Evolutionary conservation across 768 basidiomycete species (phyloP).

Genomic region (Auriscalpium vulgare): DNA sequence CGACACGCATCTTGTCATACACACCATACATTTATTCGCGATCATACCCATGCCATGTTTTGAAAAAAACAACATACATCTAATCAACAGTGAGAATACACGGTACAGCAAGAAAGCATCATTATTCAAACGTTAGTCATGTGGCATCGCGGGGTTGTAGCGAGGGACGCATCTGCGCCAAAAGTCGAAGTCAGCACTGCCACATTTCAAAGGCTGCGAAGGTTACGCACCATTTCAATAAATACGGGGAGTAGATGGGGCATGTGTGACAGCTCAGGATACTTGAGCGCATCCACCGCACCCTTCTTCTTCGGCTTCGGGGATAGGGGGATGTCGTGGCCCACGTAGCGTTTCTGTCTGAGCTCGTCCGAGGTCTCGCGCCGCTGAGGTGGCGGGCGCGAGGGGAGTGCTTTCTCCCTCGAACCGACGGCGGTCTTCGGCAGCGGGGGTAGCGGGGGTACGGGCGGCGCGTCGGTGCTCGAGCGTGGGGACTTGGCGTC

Average conservation of each 20-base stretch:
- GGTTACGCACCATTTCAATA: slow-evolving; percentile 72
- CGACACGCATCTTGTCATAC: background rate
- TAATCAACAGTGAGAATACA: too few relatives aligned
- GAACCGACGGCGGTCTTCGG: slow-evolving; percentile 22
- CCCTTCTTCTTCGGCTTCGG: slow-evolving; percentile 32
- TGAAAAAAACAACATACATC: background rate
- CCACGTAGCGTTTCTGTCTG: slow-evolving; percentile 1
- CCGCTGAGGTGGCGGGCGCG: slow-evolving; percentile 16
- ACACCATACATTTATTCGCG: background rate
- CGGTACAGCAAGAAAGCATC: too few relatives aligned
- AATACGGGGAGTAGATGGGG: slow-evolving; percentile 84
- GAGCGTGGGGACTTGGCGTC: slow-evolving; percentile 8
- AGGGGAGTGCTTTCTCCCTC: slow-evolving; percentile 36
- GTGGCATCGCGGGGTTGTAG: slow-evolving; percentile 1
- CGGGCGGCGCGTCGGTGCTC: slow-evolving; percentile 31
- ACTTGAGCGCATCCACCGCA: slow-evolving; percentile 37
- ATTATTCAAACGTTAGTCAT: too few relatives aligned
- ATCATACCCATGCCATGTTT: background rate
- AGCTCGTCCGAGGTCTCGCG: background rate
- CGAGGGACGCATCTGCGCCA: slow-evolving; percentile 9
- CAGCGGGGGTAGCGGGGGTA: slow-evolving; percentile 20
- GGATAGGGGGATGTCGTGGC: slow-evolving; percentile 2
- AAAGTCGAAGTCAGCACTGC: background rate
- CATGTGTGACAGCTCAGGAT: slow-evolving; percentile 72
- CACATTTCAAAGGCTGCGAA: background rate